Conservation (phyloP, 768 basidiomycete species). For the Lentinula raphanica region DNA sequence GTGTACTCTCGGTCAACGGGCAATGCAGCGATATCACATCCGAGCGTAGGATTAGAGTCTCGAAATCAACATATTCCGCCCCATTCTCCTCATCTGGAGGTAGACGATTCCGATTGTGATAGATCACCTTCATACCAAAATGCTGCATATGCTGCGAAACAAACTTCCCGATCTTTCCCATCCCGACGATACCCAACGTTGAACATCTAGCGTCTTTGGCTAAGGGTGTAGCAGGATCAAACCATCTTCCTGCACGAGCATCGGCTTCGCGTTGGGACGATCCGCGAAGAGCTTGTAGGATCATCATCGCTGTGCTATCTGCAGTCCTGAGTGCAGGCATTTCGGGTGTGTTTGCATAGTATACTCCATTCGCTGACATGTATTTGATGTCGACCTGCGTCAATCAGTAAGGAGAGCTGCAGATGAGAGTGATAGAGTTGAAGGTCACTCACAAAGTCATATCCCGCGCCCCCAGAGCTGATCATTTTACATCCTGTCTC, state of each 20-base stretch:
- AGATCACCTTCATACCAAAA: conserved; percentile 19
- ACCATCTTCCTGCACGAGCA: conserved; percentile 15
- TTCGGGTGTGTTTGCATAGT: conserved; percentile 18
- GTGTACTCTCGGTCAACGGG: conserved; percentile 16
- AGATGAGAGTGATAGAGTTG: neutral
- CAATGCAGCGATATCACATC: conserved; percentile 19
- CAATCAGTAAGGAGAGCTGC: neutral
- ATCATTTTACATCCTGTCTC: conserved; percentile 5
- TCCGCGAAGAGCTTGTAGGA: conserved; percentile 14
- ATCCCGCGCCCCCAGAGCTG: conserved; percentile 2
- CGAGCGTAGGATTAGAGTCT: conserved; percentile 13
- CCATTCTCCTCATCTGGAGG: conserved; percentile 14
- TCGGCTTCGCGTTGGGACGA: conserved; percentile 14
- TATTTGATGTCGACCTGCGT: conserved; percentile 13
- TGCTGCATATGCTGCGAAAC: conserved; percentile 16
- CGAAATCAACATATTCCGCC: conserved; percentile 12
- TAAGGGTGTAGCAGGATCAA: conserved; percentile 5
- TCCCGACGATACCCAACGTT: conserved; percentile 18
- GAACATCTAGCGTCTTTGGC: conserved; percentile 15
- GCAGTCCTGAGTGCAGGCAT: conserved; percentile 16
- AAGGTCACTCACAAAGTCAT: neutral
- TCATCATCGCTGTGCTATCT: conserved; percentile 18
- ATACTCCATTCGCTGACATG: conserved; percentile 12
- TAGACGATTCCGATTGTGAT: conserved; percentile 15
- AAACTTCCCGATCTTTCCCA: conserved; percentile 16